Conservation (phyloP, 1,284 basidiomycete genomes). For the Trametes hirsuta region DNA sequence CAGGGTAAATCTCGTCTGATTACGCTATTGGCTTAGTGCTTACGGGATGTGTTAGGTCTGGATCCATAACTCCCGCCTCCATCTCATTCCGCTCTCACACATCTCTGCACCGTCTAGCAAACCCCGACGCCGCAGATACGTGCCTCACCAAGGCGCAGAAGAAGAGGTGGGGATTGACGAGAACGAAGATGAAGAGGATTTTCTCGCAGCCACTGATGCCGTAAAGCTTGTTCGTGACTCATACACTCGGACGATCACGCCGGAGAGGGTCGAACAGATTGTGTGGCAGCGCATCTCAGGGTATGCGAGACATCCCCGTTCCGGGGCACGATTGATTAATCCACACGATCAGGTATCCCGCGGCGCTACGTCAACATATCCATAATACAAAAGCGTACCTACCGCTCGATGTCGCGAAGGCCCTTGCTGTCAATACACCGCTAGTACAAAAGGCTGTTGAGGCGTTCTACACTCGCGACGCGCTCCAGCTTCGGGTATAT, state of each 20-base stretch:
- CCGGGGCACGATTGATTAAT: background rate
- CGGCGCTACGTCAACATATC: conserved; percentile 67
- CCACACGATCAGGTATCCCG: conserved; percentile 64
- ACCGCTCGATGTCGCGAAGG: conserved; percentile 77
- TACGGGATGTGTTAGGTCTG: conserved; percentile 67
- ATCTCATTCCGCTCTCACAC: conserved; percentile 83
- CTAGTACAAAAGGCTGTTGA: conserved; percentile 87
- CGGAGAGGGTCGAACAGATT: conserved; percentile 57
- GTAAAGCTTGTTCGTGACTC: conserved; percentile 64
- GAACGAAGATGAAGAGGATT: conserved; percentile 52
- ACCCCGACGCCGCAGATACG: conserved; percentile 48
- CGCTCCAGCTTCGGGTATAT: conserved; percentile 82
- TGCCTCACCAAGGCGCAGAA: conserved; percentile 47
- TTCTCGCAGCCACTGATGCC: conserved; percentile 68
- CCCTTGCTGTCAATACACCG: conserved; percentile 64
- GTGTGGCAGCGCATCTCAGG: conserved; percentile 72
- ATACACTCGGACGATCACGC: conserved; percentile 57
- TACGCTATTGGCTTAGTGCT: conserved; percentile 10
- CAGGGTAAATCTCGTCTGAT: conserved; percentile 65
- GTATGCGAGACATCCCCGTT: conserved; percentile 41
- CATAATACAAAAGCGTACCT: conserved; percentile 84
- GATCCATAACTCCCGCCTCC: conserved; percentile 83
- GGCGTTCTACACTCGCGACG: conserved; percentile 92
- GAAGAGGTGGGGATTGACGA: conserved; percentile 46
- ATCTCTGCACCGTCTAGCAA: conserved; percentile 66